These are phyloP conservation scores for Hypholoma fasciculare DNA, from an alignment of 768 basidiomycete species.

Conservation along the genomic window DNA sequence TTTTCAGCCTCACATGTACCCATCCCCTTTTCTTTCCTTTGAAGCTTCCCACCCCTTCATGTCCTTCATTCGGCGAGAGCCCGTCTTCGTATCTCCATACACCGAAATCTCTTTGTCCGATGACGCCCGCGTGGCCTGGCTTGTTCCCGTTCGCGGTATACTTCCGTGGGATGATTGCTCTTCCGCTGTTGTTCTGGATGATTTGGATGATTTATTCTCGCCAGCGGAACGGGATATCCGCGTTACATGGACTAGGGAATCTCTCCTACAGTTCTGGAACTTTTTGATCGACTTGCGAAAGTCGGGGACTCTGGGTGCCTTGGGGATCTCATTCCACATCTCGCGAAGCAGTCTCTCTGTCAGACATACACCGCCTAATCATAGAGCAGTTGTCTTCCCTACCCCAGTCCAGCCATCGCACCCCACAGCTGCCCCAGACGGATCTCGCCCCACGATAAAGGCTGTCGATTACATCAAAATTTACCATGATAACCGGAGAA, in stretches of 20 bases:
- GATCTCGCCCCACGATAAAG: slow-evolving; percentile 16
- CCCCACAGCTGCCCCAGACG: not conserved
- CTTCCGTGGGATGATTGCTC: slow-evolving; percentile 50
- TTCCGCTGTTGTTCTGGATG: slow-evolving; percentile 38
- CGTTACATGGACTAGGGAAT: slow-evolving; percentile 48
- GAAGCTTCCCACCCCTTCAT: slow-evolving; percentile 21
- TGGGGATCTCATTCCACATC: slow-evolving; percentile 51
- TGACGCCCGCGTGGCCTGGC: slow-evolving; percentile 51
- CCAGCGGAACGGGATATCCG: slow-evolving; percentile 17
- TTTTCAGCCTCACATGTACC: slow-evolving; percentile 37
- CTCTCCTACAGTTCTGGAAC: slow-evolving; percentile 47
- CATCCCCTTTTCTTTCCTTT: slow-evolving; percentile 21
- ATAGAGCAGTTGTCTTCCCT: not conserved
- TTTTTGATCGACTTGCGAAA: slow-evolving; percentile 44
- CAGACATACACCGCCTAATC: not conserved
- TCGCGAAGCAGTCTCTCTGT: slow-evolving; percentile 10
- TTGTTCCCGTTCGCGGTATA: slow-evolving; percentile 56
- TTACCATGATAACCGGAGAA: slow-evolving; percentile 52
- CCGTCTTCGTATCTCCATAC: slow-evolving; percentile 37
- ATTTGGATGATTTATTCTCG: slow-evolving; percentile 18
- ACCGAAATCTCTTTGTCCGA: slow-evolving; percentile 17
- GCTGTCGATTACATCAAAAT: slow-evolving; percentile 55
- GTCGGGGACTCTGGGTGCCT: slow-evolving; percentile 37
- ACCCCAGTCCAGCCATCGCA: not conserved
- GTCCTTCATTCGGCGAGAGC: slow-evolving; percentile 34